Base-by-base conservation (phyloP, 768 basidiomycete species). In the Xerocomellus dryophilus region DNA sequence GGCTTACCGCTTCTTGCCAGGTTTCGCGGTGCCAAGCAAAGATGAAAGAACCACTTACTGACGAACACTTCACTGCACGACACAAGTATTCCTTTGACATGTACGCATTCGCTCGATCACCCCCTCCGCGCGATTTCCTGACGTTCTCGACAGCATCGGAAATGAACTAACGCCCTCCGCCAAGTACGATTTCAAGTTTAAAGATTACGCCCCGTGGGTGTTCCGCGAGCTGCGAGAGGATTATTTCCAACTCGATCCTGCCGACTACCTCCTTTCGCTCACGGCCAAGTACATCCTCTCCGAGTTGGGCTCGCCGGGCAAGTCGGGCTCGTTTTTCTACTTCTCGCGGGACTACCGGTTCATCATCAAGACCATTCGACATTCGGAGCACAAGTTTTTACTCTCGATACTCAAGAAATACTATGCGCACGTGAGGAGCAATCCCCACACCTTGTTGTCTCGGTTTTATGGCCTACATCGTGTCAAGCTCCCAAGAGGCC, bases 111-210 rank as follows among this genome's bases (percentile, higher is more conserved):
- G 15, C 27, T 56, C 17, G 20, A 27, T 21, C 32, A n/a, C 20
- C 53, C 43, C 32, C 0, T 50, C 12, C 1, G 1, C 14, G 12
- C 12, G 15, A 31, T 23, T 21, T 9, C 34, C 57, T 63, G 14
- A 63, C 23, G 23, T 57, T 47, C 42, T 45, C 20, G 38, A 29
- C 63, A 95, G 93, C 61, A 81, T 97, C 64, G 97, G 97, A 20
- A 98, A 99, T 71, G 97, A 99, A 73, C 79, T 99, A 23, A 98
- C 97, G 12, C 97, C 97, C 0, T 97, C 94, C 0, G 95, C 96
- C 5, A 89, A 87, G 74, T 99, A 99, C 74, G 97, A 98, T 71
- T 98, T 98, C 81, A 99, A 99, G 73, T 98, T 98, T 80, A 98
- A 98, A 71, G 96, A 99, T 69, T 99, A 98, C 70, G 94, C 95